Evolutionary conservation across 2,329 filamentous ascomycete genomes (phyloP), one percentile per base, ranked within the genome.

Genomic region (Fusarium buharicum): DNA sequence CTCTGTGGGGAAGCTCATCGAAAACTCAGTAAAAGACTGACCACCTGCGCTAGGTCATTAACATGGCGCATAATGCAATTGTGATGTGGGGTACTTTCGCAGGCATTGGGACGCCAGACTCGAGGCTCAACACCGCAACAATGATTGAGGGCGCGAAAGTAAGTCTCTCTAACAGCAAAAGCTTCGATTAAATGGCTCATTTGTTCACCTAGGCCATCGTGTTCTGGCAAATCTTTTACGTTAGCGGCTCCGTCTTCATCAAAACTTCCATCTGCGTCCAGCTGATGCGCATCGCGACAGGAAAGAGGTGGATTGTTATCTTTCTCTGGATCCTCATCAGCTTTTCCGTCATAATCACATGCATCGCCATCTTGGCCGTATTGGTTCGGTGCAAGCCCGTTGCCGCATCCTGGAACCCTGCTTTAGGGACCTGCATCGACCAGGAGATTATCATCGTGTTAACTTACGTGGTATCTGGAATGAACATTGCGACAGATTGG

Each of bases 171-270:
- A 14, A 30, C 2, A 22, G 20, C 20, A 22, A 22, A 22, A 6
- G 20, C 4, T 22, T 22, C 20, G 20, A 6, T 22, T 17, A 4
- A 17, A 30, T 14, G 5, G 7, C 5, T 6, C 0, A 4, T 10
- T 4, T 8, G 4, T 22, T 14, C 36, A 4, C 8, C 6, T 14
- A 58, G 50, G 16, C 22, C 2, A 31, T 51, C 2, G 37, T 39
- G 0, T 43, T 62, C 12, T 62, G 50, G 55, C 50, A 56, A 18
- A 38, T 62, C 4, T 55, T 60, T 28, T 62, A 60, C 17, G 46
- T 51, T 20, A 33, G 27, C 18, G 30, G 17, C 11, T 59, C 55
- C 2, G 13, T 46, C 0, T 56, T 55, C 17, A 55, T 62, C 43
- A 60, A 60, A 18, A 6, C 44, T 7, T 50, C 50, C 6, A 62